These are phyloP conservation scores for Phaeoacremonium minimum DNA, from an alignment of 2,329 filamentous ascomycete genomes.

Conservation along the genomic window DNA sequence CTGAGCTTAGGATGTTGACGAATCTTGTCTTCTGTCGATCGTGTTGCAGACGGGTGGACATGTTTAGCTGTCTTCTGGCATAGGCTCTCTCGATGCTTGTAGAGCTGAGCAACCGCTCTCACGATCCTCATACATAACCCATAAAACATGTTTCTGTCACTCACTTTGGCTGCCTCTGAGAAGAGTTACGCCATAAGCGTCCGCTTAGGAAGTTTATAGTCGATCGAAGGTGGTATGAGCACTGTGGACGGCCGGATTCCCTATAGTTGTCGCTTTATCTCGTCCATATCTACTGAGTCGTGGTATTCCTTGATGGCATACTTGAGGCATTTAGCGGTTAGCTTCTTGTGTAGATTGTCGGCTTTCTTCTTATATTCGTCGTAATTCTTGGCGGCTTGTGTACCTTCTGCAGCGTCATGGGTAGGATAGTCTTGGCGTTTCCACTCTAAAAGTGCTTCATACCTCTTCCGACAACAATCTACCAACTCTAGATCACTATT, in stretches of 20 bases:
- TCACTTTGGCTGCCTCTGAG: constrained; percentile 12
- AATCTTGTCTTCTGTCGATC: neutral
- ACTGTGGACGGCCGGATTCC: constrained; percentile 13
- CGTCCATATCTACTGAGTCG: constrained; percentile 11
- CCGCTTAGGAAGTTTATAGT: constrained; percentile 17
- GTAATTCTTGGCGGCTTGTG: constrained; percentile 8
- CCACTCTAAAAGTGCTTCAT: constrained; percentile 6
- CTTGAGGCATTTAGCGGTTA: constrained; percentile 11
- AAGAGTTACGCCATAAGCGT: constrained; percentile 13
- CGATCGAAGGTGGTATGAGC: constrained; percentile 11
- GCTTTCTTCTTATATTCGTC: constrained; percentile 11
- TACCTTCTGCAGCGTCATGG: constrained; percentile 12
- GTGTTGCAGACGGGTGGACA: neutral
- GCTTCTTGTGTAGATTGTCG: constrained; percentile 10
- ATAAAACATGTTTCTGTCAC: constrained; percentile 11
- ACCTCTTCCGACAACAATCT: constrained; percentile 6
- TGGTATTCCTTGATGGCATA: constrained; percentile 14
- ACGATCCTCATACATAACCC: constrained; percentile 13
- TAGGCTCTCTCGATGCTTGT: constrained; percentile 12
- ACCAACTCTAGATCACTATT: constrained; percentile 9
- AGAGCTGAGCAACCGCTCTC: constrained; percentile 10
- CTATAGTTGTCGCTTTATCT: constrained; percentile 14
- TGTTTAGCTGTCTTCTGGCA: neutral
- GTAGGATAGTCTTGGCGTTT: constrained; percentile 12
- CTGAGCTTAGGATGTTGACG: neutral